phyloP scores from a whole-genome alignment of 495 filamentous ascomycete species.

The Cercophora sp. region DNA sequence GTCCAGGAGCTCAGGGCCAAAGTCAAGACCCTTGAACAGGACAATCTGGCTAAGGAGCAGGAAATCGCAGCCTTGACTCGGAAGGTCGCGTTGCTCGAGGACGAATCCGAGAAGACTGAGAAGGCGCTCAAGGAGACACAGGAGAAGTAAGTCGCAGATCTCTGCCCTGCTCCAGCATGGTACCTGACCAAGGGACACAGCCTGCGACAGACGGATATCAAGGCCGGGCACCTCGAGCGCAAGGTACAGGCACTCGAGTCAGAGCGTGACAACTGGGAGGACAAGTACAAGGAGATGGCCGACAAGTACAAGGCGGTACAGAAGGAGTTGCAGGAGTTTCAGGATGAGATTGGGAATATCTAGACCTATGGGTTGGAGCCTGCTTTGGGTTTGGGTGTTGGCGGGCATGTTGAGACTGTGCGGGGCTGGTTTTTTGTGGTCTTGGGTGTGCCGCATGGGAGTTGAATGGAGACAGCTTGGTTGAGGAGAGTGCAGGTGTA shows the following conservation, averaged over 20 bases:
- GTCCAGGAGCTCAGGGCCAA: slow-evolving; percentile 80
- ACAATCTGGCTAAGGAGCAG: slow-evolving; percentile 93
- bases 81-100: slow-evolving; percentile 84
- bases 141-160: slow-evolving; percentile 72
- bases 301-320: slow-evolving; percentile 80
- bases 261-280: slow-evolving; percentile 85
- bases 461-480: no score
- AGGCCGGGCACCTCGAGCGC: slow-evolving; percentile 98
- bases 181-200: slow-evolving; percentile 40
- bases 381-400: no score
- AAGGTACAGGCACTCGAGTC: slow-evolving; percentile 95
- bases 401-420: no score
- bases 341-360: slow-evolving; percentile 84
- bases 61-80: slow-evolving; percentile 92
- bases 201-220: slow-evolving; percentile 97
- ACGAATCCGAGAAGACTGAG: slow-evolving; percentile 94
- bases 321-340: slow-evolving; percentile 89
- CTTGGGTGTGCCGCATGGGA: no score
- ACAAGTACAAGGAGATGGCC: slow-evolving; percentile 92
- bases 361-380: no score
- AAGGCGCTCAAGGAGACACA: slow-evolving; percentile 92
- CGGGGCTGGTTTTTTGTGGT: no score
- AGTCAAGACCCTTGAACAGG: slow-evolving; percentile 88
- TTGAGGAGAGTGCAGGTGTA: no score
- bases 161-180: neutral